These are phyloP conservation scores for Globisporangium cederbergense DNA, from an alignment of 352 stramenopile species.

Conservation along the genomic window DNA sequence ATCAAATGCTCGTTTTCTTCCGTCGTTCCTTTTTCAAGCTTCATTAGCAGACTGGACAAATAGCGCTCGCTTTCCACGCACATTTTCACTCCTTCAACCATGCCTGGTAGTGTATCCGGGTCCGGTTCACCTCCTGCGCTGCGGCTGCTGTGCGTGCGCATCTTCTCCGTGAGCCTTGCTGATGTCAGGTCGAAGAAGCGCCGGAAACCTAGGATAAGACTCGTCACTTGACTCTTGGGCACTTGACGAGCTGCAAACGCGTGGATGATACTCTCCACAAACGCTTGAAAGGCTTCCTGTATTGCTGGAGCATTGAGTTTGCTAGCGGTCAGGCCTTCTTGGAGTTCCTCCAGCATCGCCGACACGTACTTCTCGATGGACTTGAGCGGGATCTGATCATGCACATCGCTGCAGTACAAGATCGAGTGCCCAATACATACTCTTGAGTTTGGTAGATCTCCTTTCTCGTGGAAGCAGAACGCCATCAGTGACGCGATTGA, in stretches of 20 bases:
- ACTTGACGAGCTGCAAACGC: conserved; percentile 35
- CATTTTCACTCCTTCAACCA: conserved; percentile 5
- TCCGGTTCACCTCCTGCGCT: neutral
- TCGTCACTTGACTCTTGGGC: conserved; percentile 18
- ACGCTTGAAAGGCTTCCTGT: conserved; percentile 23
- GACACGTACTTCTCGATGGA: conserved; percentile 50
- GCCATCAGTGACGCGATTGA: conserved; percentile 54
- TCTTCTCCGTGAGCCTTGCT: conserved; percentile 21
- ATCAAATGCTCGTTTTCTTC: conserved; percentile 2
- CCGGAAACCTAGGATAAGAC: conserved; percentile 31
- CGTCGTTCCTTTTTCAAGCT: conserved; percentile 4
- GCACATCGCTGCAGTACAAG: conserved; percentile 42
- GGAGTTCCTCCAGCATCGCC: conserved; percentile 41
- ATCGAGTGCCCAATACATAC: conserved; percentile 45
- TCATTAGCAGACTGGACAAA: conserved; percentile 26
- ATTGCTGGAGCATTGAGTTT: conserved; percentile 2
- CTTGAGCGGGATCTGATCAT: conserved; percentile 22
- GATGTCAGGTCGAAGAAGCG: conserved; percentile 27
- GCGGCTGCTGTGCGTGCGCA: conserved; percentile 14
- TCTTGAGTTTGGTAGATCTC: conserved; percentile 27
- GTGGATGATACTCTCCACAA: conserved; percentile 35
- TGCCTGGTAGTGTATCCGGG: neutral
- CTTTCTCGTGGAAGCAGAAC: conserved; percentile 46
- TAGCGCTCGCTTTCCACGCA: conserved; percentile 19
- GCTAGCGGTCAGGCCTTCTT: neutral